Percentiles rank a stretch among this genome's conserved stretches.
These are phyloP conservation scores for Naganishia randhawae DNA, from an alignment of 768 basidiomycete species.

Conservation along the genomic window DNA sequence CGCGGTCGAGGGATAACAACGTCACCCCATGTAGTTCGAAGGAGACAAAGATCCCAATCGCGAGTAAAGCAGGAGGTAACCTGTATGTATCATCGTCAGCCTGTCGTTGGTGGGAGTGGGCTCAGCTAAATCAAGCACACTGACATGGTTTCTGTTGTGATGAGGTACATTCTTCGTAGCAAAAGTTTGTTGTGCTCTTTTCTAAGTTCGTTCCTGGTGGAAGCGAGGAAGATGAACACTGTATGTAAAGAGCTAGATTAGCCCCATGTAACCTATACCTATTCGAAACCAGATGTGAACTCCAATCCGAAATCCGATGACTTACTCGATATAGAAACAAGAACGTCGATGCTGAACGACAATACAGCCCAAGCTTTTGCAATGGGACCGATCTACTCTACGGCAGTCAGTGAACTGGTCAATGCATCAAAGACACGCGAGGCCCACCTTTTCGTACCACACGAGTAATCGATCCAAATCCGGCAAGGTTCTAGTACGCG, in stretches of 20 bases:
- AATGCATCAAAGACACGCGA: not conserved
- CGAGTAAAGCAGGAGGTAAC: constrained; percentile 3
- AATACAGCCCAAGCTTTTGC: constrained; percentile 8
- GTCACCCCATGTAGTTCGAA: constrained; percentile 4
- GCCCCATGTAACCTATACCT: not conserved
- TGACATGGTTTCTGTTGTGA: constrained; percentile 5
- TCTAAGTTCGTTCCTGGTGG: not conserved
- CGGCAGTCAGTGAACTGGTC: no score
- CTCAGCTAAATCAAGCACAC: not conserved
- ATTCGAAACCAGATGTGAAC: not conserved
- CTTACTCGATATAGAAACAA: constrained; percentile 7
- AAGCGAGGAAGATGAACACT: constrained; percentile 7
- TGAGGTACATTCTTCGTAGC: not conserved
- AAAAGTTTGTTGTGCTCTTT: not conserved
- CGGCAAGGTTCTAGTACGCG: not conserved
- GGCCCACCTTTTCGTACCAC: constrained; percentile 4
- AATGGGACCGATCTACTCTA: not conserved
- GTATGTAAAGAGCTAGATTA: not conserved
- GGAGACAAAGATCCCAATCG: constrained; percentile 5
- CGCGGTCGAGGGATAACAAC: constrained; percentile 1
- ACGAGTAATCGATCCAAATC: not conserved
- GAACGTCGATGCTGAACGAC: constrained; percentile 7
- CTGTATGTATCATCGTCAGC: not conserved
- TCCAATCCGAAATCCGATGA: not conserved
- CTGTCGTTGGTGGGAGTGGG: not conserved